phyloP scores from a whole-genome alignment of 2,329 filamentous ascomycete genomes.

The Ophiostoma perfectum region DNA sequence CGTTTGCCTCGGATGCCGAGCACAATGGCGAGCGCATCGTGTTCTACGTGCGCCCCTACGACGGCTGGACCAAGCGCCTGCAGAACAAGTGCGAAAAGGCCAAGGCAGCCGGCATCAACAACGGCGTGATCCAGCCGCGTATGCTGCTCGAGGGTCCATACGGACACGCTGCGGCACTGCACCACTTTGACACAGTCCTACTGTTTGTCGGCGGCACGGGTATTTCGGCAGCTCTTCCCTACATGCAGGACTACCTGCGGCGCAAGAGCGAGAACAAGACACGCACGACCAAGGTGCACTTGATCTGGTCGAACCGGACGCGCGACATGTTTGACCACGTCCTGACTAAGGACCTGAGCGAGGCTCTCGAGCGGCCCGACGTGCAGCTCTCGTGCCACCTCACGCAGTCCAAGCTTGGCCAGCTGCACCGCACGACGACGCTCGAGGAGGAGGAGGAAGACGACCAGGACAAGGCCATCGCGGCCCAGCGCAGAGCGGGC shows the following conservation, averaged over 20 bases:
- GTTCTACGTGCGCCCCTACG: slow-evolving; percentile 25
- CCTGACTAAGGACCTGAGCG: slow-evolving; percentile 14
- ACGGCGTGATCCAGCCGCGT: slow-evolving; percentile 13
- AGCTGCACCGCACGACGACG: slow-evolving; percentile 11
- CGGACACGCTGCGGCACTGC: slow-evolving; percentile 24
- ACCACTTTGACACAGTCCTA: slow-evolving; percentile 25
- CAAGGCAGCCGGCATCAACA: slow-evolving; percentile 9
- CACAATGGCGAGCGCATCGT: slow-evolving; percentile 20
- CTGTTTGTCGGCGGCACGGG: slow-evolving; percentile 27
- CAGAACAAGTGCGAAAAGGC: slow-evolving; percentile 20
- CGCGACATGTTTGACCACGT: slow-evolving; percentile 19
- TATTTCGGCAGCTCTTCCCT: slow-evolving; percentile 25
- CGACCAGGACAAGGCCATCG: not conserved
- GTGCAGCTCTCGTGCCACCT: slow-evolving; percentile 18
- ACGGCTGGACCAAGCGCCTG: slow-evolving; percentile 27
- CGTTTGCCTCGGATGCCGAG: not conserved
- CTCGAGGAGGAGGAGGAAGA: slow-evolving; percentile 2
- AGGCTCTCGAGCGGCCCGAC: slow-evolving; percentile 19
- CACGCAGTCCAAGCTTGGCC: slow-evolving; percentile 11
- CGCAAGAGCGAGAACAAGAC: slow-evolving; percentile 21
- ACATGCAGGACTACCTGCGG: slow-evolving; percentile 24
- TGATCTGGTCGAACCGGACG: slow-evolving; percentile 26
- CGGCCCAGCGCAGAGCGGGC: slow-evolving; percentile 6
- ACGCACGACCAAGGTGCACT: slow-evolving; percentile 22
- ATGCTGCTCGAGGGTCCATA: slow-evolving; percentile 28